These are phyloP conservation scores for Peronospora farinosa DNA, from an alignment of 352 stramenopile genomes.

Conservation along the genomic window DNA sequence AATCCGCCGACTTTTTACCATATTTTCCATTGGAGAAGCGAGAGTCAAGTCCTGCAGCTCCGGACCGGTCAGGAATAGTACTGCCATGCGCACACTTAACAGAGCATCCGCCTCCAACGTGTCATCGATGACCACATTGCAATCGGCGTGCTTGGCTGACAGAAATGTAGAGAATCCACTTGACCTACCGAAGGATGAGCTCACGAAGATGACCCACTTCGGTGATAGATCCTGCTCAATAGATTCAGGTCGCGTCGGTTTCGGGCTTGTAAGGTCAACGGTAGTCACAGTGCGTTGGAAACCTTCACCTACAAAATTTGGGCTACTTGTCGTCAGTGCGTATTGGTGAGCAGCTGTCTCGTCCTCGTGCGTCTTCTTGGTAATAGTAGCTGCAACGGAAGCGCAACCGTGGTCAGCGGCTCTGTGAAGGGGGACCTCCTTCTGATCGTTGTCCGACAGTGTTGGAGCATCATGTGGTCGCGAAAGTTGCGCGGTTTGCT, in stretches of 20 bases:
- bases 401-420: slow-evolving; percentile 1
- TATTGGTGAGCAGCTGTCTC: background rate
- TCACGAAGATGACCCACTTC: slow-evolving; percentile 30
- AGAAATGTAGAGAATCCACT: slow-evolving; percentile 21
- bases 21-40: slow-evolving; percentile 15
- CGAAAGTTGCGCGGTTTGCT: slow-evolving; percentile 5
- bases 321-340: background rate
- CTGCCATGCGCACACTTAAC: slow-evolving; percentile 36
- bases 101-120: slow-evolving; percentile 42
- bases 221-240: slow-evolving; percentile 2
- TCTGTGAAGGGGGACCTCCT: background rate
- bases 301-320: background rate
- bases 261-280: slow-evolving; percentile 14
- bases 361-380: slow-evolving; percentile 3
- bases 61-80: slow-evolving; percentile 20
- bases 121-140: slow-evolving; percentile 32
- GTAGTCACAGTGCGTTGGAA: slow-evolving; percentile 3
- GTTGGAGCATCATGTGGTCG: background rate
- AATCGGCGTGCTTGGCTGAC: slow-evolving; percentile 9
- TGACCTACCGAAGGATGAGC: slow-evolving; percentile 26
- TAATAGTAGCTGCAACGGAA: slow-evolving; percentile 7
- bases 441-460: background rate
- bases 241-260: slow-evolving; percentile 2
- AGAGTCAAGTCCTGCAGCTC: slow-evolving; percentile 22
- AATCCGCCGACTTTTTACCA: slow-evolving; percentile 30